Percentiles rank a stretch among this genome's conserved stretches.
Evolutionary conservation across 73 alveolate genomes (phyloP).

Genomic region (Durusdinium trenchii): DNA sequence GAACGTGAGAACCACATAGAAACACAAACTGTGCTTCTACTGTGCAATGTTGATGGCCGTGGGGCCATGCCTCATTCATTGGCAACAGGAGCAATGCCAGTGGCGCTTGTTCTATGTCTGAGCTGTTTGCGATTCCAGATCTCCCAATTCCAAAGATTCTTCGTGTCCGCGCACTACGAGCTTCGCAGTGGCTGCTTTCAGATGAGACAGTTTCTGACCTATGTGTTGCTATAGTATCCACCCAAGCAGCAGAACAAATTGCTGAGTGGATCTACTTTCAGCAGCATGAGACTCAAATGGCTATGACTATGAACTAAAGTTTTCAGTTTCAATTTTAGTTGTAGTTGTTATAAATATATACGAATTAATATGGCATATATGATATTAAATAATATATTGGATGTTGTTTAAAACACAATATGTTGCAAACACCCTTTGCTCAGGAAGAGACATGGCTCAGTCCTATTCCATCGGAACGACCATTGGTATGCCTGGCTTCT

Average conservation of each 20-base stretch:
- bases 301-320: neutral
- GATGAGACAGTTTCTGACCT: neutral
- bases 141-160: slow-evolving; percentile 12
- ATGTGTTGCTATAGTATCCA: neutral
- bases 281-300: neutral
- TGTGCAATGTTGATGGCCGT: neutral
- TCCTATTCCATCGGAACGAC: neutral
- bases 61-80: neutral
- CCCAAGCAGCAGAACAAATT: neutral
- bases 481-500: neutral
- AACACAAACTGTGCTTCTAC: neutral
- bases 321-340: neutral
- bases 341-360: neutral
- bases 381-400: neutral
- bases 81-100: neutral
- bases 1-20: neutral
- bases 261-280: neutral
- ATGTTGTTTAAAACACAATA: neutral
- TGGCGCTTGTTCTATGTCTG: neutral
- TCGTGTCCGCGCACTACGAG: neutral
- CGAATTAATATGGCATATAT: neutral
- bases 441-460: neutral
- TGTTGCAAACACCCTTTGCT: neutral
- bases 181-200: neutral
- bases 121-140: neutral